A percentile compares a stretch with the other conserved stretches of the same genome.
Evolutionary conservation across 1,284 basidiomycete genomes (phyloP).

Genomic region (Apiotrichum domesticum): DNA sequence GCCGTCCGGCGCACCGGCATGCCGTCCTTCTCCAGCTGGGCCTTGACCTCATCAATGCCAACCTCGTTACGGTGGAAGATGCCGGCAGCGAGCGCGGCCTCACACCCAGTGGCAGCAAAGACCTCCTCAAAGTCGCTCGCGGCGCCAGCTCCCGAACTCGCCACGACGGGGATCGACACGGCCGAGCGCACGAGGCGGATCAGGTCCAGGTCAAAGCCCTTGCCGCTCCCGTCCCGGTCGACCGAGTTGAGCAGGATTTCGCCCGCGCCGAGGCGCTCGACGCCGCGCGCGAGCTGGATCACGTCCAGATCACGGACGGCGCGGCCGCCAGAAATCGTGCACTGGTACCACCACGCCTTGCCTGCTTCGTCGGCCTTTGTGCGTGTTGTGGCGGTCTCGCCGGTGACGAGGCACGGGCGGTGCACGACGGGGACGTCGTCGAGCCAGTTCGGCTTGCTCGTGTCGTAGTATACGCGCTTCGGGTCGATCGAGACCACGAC

Average conservation of each 20-base stretch:
- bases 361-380: conserved; percentile 57
- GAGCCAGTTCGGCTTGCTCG: conserved; percentile 55
- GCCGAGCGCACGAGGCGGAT: conserved; percentile 66
- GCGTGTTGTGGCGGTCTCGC: conserved; percentile 51
- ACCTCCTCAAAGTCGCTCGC: conserved; percentile 79
- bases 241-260: conserved; percentile 96
- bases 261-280: conserved; percentile 84
- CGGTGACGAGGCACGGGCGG: conserved; percentile 36
- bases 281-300: conserved; percentile 82
- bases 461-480: conserved; percentile 75
- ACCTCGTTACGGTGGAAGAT: conserved; percentile 95
- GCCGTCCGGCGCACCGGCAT: conserved; percentile 46
- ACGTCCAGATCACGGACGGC: conserved; percentile 84
- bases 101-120: conserved; percentile 70
- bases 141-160: conserved; percentile 85
- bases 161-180: conserved; percentile 88
- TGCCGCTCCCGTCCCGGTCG: conserved; percentile 88
- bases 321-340: conserved; percentile 90
- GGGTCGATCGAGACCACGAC: conserved; percentile 98
- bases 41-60: conserved; percentile 61
- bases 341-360: conserved; percentile 97
- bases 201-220: conserved; percentile 86
- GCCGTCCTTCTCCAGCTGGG: conserved; percentile 51
- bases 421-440: conserved; percentile 56
- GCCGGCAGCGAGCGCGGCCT: conserved; percentile 92